Base-by-base conservation (phyloP, 345 rosid species). In the Syzygium jambos region DNA sequence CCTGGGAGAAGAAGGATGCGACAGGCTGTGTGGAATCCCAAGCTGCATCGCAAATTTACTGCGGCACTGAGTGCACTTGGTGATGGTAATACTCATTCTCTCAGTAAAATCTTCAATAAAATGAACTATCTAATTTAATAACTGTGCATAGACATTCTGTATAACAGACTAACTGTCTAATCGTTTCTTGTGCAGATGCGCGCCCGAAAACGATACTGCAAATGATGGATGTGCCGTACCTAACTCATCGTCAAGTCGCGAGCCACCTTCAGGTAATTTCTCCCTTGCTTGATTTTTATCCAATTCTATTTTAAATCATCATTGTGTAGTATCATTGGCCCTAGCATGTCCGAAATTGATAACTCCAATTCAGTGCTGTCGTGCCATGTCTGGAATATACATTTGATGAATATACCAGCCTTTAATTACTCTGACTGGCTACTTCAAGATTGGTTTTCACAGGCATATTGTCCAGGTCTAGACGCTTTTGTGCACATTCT, bases 251-350 rank as follows among this genome's bases (percentile, higher is more conserved):
- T 34, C 96, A 95, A 84, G 90, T 95, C 43, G 89, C 90, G 16
- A 94, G 95, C 88, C 95, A 95, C 89, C 93, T 94, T 16, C 95
- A 94, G 98, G 98, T 95, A 54, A 56, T 77, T 63, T 7, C 54
- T 38, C 21, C 54, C 57, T 10, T 10, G 38, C 25, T 38, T 54
- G 41, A 41, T 52, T 49, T 30, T 55, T 85, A 41, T 61, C 63
- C 25, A 73, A 38, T 34, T 34, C 80, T 46, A 73, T 73, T 73
- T 13, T 22, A 22, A 21, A 51, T 12, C 52, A 27, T 16, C 19
- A n/a, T 61, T 49, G 9, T 83, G 57, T 10, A 54, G 43, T 17
- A 84, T 3, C 4, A 84, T 84, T 68, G 6, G 38, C 80, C 46
- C 46, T 73, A 73, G 80, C 80, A 73, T 73, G 80, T 73, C 38